Evolutionary conservation across 2,329 filamentous ascomycete species (phyloP).

Genomic region (Verticillium klebahnii): DNA sequence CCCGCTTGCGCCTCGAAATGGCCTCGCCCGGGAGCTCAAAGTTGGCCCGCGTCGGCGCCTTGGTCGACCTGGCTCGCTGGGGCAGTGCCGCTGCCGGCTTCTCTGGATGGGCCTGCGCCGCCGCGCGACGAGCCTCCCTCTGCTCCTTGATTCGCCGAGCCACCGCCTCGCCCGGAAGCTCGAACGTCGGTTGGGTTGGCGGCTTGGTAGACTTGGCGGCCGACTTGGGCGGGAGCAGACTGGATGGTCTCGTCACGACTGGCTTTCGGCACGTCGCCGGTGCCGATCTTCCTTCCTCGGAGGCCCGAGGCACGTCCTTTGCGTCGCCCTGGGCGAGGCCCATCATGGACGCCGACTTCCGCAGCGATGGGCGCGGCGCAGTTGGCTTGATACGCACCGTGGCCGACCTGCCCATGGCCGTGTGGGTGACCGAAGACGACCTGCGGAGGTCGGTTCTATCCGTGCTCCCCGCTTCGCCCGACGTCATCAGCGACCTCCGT

Average conservation of each 20-base stretch:
- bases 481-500: background rate
- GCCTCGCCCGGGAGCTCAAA: constrained; percentile 63
- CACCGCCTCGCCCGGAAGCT: constrained; percentile 59
- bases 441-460: background rate
- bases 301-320: background rate
- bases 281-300: constrained; percentile 18
- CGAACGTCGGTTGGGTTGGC: constrained; percentile 51
- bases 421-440: constrained; percentile 18
- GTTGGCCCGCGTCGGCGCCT: constrained; percentile 45
- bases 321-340: constrained; percentile 23
- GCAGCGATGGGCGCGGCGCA: constrained; percentile 30
- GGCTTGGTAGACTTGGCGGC: constrained; percentile 48
- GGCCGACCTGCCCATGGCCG: constrained; percentile 33
- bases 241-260: constrained; percentile 28
- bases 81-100: constrained; percentile 23
- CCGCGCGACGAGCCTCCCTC: constrained; percentile 48
- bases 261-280: constrained; percentile 16
- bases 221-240: constrained; percentile 40
- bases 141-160: constrained; percentile 54
- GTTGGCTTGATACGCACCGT: constrained; percentile 37
- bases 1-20: constrained; percentile 49
- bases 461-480: background rate
- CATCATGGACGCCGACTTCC: constrained; percentile 36
- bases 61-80: constrained; percentile 44
- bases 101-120: constrained; percentile 18